Evolutionary conservation across 2,329 filamentous ascomycete genomes (phyloP).

Genomic region (Xylariales sp.): DNA sequence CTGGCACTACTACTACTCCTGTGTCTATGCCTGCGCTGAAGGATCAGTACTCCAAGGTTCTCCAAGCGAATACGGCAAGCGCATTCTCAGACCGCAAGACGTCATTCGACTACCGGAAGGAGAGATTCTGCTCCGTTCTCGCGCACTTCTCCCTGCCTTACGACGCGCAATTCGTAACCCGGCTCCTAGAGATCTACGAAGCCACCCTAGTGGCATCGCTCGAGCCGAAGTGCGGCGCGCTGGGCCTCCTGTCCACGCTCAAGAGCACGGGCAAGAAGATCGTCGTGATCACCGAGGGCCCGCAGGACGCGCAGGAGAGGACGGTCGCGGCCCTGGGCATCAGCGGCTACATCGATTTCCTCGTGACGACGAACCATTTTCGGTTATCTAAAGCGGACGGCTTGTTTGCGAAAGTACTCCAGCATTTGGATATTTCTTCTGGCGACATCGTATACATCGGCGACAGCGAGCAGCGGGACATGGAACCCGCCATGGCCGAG

Average conservation of each 20-base stretch:
- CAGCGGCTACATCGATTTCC: slow-evolving; percentile 19
- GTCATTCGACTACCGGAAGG: slow-evolving; percentile 36
- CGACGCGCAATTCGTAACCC: slow-evolving; percentile 13
- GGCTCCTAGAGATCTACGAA: slow-evolving; percentile 25
- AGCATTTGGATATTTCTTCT: slow-evolving; percentile 17
- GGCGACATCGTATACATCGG: slow-evolving; percentile 23
- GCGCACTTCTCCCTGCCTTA: slow-evolving; percentile 16
- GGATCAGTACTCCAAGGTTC: slow-evolving; percentile 25
- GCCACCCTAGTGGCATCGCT: slow-evolving; percentile 20
- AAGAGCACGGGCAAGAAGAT: slow-evolving; percentile 32
- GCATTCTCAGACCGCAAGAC: slow-evolving; percentile 40
- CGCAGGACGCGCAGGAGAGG: slow-evolving; percentile 40
- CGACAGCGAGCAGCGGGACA: slow-evolving; percentile 23
- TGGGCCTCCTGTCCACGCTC: slow-evolving; percentile 27
- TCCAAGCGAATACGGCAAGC: slow-evolving; percentile 26
- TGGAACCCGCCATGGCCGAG: slow-evolving; percentile 19
- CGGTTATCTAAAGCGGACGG: slow-evolving; percentile 20
- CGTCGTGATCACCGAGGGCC: slow-evolving; percentile 40
- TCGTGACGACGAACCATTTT: slow-evolving; percentile 26
- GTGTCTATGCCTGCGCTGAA: slow-evolving; percentile 12
- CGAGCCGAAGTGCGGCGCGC: slow-evolving; percentile 30
- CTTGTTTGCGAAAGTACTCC: slow-evolving; percentile 20
- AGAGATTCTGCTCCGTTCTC: slow-evolving; percentile 31
- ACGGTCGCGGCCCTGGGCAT: slow-evolving; percentile 30
- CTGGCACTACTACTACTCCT: no score